These are phyloP conservation scores for Cicer judaicum DNA, from an alignment of 306 rosid species.

Conservation along the genomic window DNA sequence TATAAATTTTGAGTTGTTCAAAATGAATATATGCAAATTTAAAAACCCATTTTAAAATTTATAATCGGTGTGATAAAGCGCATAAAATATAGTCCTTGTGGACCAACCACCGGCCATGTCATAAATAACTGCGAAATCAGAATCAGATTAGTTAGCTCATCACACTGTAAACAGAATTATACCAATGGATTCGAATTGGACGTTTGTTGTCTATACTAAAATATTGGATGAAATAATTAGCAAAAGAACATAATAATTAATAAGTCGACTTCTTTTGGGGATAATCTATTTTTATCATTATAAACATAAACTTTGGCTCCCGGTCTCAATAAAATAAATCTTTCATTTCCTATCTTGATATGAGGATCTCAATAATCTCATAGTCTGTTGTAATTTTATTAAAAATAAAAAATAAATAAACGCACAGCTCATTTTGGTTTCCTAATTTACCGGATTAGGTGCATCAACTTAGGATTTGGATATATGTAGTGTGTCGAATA, in stretches of 20 bases:
- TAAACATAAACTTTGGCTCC: background rate
- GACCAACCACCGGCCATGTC: background rate
- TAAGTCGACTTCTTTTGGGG: too few species aligned
- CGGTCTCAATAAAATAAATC: background rate
- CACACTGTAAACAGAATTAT: too few species aligned
- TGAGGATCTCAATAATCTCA: background rate
- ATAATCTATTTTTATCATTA: too few species aligned
- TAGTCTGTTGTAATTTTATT: background rate
- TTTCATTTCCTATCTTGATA: background rate
- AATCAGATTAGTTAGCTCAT: background rate
- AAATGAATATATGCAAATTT: too few species aligned
- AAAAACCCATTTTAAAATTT: background rate
- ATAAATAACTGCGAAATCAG: slow-evolving; percentile 6
- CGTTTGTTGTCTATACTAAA: too few species aligned
- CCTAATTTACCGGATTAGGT: background rate
- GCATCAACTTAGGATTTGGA: background rate
- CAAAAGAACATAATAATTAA: too few species aligned
- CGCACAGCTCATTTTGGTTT: background rate
- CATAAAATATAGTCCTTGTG: background rate
- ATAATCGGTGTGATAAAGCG: background rate
- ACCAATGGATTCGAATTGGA: too few species aligned
- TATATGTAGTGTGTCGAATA: background rate
- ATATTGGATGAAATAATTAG: too few species aligned
- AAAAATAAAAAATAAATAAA: background rate
- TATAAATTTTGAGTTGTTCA: too few species aligned